phyloP scores from a whole-genome alignment of 768 basidiomycete genomes.

The Xerocomellus amylosporus region DNA sequence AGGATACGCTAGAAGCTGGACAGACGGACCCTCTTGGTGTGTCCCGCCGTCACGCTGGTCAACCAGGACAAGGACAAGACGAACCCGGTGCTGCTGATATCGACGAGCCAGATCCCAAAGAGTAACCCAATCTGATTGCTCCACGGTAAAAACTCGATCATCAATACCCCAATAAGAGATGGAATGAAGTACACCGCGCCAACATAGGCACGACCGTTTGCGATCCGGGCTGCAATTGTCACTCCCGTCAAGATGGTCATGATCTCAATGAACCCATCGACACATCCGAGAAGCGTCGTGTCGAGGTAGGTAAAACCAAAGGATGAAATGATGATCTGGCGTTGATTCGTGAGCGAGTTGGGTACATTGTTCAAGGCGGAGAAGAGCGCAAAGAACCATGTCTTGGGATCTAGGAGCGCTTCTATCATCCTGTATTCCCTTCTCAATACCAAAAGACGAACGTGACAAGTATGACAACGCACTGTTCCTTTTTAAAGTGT shows the following conservation, averaged over 20 bases:
- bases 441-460: not conserved
- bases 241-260: conserved; percentile 68
- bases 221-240: conserved; percentile 50
- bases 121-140: conserved; percentile 62
- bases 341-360: conserved; percentile 65
- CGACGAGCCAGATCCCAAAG: conserved; percentile 40
- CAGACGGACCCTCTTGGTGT: conserved; percentile 64
- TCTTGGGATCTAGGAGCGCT: conserved; percentile 65
- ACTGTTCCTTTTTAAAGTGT: conserved; percentile 78
- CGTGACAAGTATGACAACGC: conserved; percentile 23
- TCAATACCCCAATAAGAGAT: conserved; percentile 57
- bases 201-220: conserved; percentile 62
- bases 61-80: conserved; percentile 64
- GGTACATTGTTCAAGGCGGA: conserved; percentile 59
- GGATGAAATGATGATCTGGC: conserved; percentile 59
- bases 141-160: conserved; percentile 67
- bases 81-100: conserved; percentile 56
- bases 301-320: conserved; percentile 64
- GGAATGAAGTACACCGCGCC: conserved; percentile 61
- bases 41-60: conserved; percentile 62
- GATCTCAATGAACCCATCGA: conserved; percentile 64
- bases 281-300: conserved; percentile 68
- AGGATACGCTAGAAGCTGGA: conserved; percentile 3
- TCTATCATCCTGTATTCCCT: conserved; percentile 54
- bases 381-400: conserved; percentile 75